Evolutionary conservation across 768 basidiomycete genomes (phyloP), one percentile per base, ranked within the genome.

Genomic region (Cantharellus cinnabarinus): DNA sequence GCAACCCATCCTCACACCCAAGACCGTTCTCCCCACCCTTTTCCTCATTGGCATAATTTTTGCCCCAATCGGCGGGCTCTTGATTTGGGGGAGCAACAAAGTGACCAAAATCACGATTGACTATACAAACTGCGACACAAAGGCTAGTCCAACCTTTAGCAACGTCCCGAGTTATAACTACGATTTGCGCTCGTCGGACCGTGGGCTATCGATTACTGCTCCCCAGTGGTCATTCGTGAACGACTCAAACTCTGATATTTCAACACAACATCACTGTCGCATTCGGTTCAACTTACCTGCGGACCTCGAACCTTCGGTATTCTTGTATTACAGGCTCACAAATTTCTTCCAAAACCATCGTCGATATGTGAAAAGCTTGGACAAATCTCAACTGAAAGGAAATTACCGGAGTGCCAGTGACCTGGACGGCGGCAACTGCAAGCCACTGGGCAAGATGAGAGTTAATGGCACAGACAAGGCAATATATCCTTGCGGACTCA

Each of bases 321-420:
- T 99, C 66, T 75, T 97, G 64, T 99, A 99, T 74, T 99, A 98
- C 79, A 90, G 89, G 71, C 77, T 89, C 68, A 89, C 87, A 54
- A 91, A 91, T 73, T 94, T 93, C 73, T 98, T 80, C 73, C 94
- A 99, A 76, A 99, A 99, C 70, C 95, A 99, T 69, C 83, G 95
- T 41, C 80, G 95, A 67, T 99, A 98, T 67, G 95, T 98, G 59
- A 85, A 91, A 74, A 91, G 88, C 68, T 71, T 88, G 50, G 79
- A 91, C 67, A 76, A 83, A 7, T 75, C 83, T 64, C 95, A 99
- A 69, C 77, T 99, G 58, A 79, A 80, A 68, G 95, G 95, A 51
- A 73, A 83, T 41, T 69, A 68, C 56, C 78, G 80, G 50, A 76
- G 71, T 55, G 57, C 69, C 14, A 66, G 59, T 34, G 68, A 72